Evolutionary conservation across 176 grass and related monocot species (phyloP).

Genomic region (Phoenix roebelenii): DNA sequence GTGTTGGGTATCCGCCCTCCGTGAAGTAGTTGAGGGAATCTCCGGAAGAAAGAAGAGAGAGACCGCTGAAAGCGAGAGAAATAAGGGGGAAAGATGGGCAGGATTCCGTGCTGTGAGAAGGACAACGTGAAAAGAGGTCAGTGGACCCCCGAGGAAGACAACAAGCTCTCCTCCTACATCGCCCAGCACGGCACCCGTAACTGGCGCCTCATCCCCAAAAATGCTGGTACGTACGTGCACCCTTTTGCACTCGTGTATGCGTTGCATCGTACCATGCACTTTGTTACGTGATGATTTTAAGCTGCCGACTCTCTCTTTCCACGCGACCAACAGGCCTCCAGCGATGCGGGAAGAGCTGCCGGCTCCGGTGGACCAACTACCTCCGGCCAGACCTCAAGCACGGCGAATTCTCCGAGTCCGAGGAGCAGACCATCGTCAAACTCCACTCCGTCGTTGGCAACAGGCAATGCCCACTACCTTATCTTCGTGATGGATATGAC

Average conservation of each 20-base stretch:
- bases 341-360: conserved; percentile 94
- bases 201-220: conserved; percentile 97
- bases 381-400: conserved; percentile 89
- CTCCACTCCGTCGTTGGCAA: conserved; percentile 94
- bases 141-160: conserved; percentile 96
- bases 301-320: too few relatives aligned
- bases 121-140: conserved; percentile 93
- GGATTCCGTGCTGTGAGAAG: conserved; percentile 93
- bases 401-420: conserved; percentile 78
- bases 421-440: conserved; percentile 93
- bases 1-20: too few relatives aligned
- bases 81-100: conserved; percentile 49
- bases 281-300: too few relatives aligned
- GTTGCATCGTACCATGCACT: too few relatives aligned
- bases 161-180: conserved; percentile 83
- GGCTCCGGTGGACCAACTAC: conserved; percentile 95
- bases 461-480: conserved; percentile 11
- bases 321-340: conserved; percentile 36
- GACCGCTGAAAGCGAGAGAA: not conserved
- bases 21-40: too few relatives aligned
- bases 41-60: too few relatives aligned
- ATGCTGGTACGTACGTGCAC: conserved; percentile 42
- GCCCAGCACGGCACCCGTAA: conserved; percentile 77
- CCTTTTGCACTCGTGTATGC: too few relatives aligned
- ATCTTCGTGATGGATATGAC: not conserved